Percentiles rank a stretch among this genome's conserved stretches.
These are phyloP conservation scores for Serendipita sp. DNA, from an alignment of 768 basidiomycete species.

Conservation along the genomic window DNA sequence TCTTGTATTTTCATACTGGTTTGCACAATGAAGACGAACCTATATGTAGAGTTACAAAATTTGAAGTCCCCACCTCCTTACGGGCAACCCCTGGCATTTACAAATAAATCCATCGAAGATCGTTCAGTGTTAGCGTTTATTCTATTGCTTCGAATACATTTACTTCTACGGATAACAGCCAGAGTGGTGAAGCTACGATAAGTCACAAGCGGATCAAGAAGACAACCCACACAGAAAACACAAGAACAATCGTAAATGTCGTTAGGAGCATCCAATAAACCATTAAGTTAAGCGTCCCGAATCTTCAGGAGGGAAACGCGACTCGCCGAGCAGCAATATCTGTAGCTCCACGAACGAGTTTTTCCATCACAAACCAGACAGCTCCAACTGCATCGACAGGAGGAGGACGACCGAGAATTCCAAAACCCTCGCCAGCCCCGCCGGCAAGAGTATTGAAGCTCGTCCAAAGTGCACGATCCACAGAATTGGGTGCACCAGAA, in stretches of 20 bases:
- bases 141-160: background rate
- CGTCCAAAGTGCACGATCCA: conserved; percentile 65
- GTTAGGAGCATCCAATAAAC: background rate
- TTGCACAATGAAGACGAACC: too few relatives aligned
- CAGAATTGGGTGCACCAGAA: conserved; percentile 55
- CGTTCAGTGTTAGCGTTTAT: too few relatives aligned
- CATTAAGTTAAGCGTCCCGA: background rate
- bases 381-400: background rate
- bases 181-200: background rate
- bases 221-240: background rate
- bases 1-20: too few relatives aligned
- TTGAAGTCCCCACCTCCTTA: too few relatives aligned
- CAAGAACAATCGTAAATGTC: background rate
- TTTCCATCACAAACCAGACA: conserved; percentile 4
- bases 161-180: background rate
- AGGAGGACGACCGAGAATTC: conserved; percentile 36
- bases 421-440: conserved; percentile 54
- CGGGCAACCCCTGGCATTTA: too few relatives aligned
- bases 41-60: too few relatives aligned
- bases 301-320: background rate
- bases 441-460: conserved; percentile 56
- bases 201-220: background rate
- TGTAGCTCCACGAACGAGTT: conserved; percentile 1
- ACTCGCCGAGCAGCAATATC: background rate
- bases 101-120: too few relatives aligned